Base-by-base conservation (phyloP, 2,329 filamentous ascomycete genomes). In the Thelonectria rubi region DNA sequence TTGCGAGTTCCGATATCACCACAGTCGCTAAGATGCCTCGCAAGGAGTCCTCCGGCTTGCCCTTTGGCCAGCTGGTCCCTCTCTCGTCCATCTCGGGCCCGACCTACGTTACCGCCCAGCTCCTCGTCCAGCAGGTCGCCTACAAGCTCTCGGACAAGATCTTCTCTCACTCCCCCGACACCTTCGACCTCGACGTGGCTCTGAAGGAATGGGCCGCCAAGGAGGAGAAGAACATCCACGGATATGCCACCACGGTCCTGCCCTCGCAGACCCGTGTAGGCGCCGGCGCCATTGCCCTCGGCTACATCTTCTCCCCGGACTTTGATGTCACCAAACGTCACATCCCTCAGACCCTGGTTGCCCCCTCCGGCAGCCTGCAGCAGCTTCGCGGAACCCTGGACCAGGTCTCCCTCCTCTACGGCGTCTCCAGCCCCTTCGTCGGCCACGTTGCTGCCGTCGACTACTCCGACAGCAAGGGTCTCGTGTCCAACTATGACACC, bases 251-350 rank as follows among this genome's bases (percentile, higher is more conserved):
- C 50, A 82, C 88, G 14, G 87, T 98, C 48, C 84, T 94, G 63
- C 81, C 91, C 21, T 87, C 97, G 73, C 91, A 99, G 82, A 96
- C 94, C 45, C 87, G 95, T 55, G 87, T 91, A 58, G 95, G 95
- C 61, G 95, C 95, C 55, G 95, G 94, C 58, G 89, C 91, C 67
- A 91, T 98, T 74, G 93, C 95, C 20, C 86, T 99, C 50, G 95
- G 95, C 59, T 99, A 99, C 80, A 92, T 98, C 76, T 99, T 98
- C 84, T 97, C 94, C 63, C 92, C 93, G 73, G 95, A 99, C 79
- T 97, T 97, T 73, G 94, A 98, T 76, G 79, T 97, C 72, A 88
- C 86, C 81, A 97, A 95, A 84, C 89, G 94, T 69, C 89, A 95
- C 75, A 89, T 97, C 60, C 94, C 95, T 3, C 95, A 99, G 84